These are phyloP conservation scores for Lactarius akahatsu DNA, from an alignment of 768 basidiomycete genomes.

Conservation along the genomic window DNA sequence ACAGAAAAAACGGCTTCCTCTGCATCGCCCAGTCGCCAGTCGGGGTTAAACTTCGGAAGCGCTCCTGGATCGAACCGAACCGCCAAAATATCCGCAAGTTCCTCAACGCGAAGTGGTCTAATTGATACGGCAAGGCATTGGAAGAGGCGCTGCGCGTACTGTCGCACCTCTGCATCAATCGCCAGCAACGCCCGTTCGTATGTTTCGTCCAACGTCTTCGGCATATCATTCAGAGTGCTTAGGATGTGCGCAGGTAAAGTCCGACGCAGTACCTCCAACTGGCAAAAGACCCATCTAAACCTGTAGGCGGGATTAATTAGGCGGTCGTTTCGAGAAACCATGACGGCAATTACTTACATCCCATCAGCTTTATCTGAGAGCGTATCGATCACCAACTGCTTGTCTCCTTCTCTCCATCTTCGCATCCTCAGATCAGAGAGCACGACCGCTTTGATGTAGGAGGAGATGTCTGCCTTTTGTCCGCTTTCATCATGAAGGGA, in stretches of 20 bases:
- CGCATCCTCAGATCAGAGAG: background rate
- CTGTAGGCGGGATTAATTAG: background rate
- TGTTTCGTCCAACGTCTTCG: slow-evolving; percentile 7
- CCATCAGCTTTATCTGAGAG: slow-evolving; percentile 6
- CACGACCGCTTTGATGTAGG: background rate
- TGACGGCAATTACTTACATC: background rate
- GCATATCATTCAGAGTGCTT: background rate
- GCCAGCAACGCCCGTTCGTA: background rate
- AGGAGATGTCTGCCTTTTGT: background rate
- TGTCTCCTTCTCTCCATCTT: slow-evolving; percentile 4
- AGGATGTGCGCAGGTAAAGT: background rate
- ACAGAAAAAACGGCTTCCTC: background rate
- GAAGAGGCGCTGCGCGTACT: slow-evolving; percentile 11
- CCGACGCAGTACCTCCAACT: background rate
- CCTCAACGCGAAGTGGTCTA: slow-evolving; percentile 3
- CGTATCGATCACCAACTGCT: background rate
- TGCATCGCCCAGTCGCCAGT: slow-evolving; percentile 16
- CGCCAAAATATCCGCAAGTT: slow-evolving; percentile 13
- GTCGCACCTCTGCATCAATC: background rate
- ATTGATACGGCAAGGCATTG: slow-evolving; percentile 6
- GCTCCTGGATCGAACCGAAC: background rate
- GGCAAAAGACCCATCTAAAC: slow-evolving; percentile 15
- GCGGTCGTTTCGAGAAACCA: background rate
- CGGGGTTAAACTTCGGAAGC: background rate
- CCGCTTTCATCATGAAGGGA: slow-evolving; percentile 3